phyloP scores from a whole-genome alignment of 352 stramenopile species.

The Phytophthora fragariae region DNA sequence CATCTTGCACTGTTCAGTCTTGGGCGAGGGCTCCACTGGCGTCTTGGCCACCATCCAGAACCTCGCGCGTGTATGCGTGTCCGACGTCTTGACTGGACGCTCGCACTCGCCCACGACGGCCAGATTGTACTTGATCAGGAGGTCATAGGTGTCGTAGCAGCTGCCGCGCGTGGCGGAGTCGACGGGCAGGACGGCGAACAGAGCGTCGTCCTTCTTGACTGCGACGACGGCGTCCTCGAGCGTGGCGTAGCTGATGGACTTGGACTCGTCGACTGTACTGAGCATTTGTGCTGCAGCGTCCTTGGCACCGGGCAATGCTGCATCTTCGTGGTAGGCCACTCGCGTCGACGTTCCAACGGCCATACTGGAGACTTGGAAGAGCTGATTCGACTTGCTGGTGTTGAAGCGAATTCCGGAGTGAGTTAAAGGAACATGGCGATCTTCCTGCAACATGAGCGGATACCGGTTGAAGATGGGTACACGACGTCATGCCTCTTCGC shows the following conservation, averaged over 20 bases:
- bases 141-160: slow-evolving; percentile 97
- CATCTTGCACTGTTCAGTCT: slow-evolving; percentile 58
- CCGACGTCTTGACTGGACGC: slow-evolving; percentile 10
- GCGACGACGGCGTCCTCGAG: slow-evolving; percentile 65
- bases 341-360: slow-evolving; percentile 18
- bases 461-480: slow-evolving; percentile 25
- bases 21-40: slow-evolving; percentile 29
- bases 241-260: slow-evolving; percentile 22
- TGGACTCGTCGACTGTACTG: slow-evolving; percentile 13
- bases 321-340: slow-evolving; percentile 28
- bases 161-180: slow-evolving; percentile 95
- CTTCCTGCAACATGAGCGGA: not conserved
- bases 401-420: slow-evolving; percentile 30
- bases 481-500: slow-evolving; percentile 6
- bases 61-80: slow-evolving; percentile 59
- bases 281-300: slow-evolving; percentile 27
- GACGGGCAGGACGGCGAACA: slow-evolving; percentile 95
- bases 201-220: slow-evolving; percentile 80
- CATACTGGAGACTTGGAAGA: slow-evolving; percentile 10
- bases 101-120: slow-evolving; percentile 75
- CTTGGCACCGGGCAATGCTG: slow-evolving; percentile 13
- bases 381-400: slow-evolving; percentile 6
- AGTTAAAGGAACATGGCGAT: slow-evolving; percentile 11
- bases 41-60: slow-evolving; percentile 90
- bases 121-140: slow-evolving; percentile 76